Percentiles rank a stretch among this genome's conserved stretches.
Conservation (phyloP, 148 eudicot species). For the Beta vulgaris region DNA sequence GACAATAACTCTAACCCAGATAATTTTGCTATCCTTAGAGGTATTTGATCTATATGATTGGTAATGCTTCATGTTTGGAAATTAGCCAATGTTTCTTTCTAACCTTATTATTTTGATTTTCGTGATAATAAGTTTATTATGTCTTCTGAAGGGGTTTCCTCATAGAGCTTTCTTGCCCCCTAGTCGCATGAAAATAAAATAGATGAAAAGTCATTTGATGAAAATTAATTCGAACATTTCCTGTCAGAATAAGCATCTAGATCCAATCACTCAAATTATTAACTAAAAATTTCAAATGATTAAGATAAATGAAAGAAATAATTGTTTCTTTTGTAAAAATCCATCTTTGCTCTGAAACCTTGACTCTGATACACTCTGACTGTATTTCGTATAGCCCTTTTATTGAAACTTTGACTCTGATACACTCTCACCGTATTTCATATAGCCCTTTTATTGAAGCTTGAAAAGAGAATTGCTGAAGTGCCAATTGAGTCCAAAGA, state of each 20-base stretch:
- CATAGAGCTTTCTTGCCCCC: no score
- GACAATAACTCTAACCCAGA: conserved; percentile 80
- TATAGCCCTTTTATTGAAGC: conserved; percentile 92
- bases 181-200: no score
- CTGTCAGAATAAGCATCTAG: no score
- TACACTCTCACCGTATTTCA: conserved; percentile 11
- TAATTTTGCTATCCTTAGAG: conserved; percentile 94
- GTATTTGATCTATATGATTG: conserved; percentile 31
- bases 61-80: background rate
- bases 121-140: background rate
- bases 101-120: background rate
- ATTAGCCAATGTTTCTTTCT: conserved; percentile 10
- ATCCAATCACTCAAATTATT: no score
- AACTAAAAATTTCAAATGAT: no score
- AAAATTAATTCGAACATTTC: no score
- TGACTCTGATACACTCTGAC: conserved; percentile 1
- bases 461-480: conserved; percentile 91
- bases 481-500: conserved; percentile 80
- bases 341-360: conserved; percentile 3
- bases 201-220: no score
- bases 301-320: no score
- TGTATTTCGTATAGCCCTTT: conserved; percentile 61
- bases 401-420: conserved; percentile 62
- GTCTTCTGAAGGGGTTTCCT: background rate
- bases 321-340: no score